Conservation (phyloP, 129 eudicot species). For the Erigeron canadensis region DNA sequence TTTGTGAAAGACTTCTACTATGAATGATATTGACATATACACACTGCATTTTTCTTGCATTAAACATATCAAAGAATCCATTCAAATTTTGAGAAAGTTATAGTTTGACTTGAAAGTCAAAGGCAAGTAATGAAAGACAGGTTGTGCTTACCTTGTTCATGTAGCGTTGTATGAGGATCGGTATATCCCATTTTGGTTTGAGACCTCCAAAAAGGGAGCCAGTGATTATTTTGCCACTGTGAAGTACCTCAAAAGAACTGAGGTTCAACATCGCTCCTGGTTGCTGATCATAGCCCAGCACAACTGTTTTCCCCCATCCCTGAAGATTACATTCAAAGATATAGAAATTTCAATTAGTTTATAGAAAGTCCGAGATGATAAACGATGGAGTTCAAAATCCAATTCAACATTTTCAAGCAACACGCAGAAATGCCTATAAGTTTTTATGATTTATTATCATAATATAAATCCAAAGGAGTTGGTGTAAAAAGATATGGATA, state of each 20-base stretch:
- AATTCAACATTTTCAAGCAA: not conserved
- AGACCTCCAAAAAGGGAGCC: conserved; percentile 76
- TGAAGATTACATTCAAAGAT: conserved; percentile 19
- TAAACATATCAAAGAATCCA: not conserved
- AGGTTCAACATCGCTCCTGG: conserved; percentile 42
- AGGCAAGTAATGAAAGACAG: conserved; percentile 6
- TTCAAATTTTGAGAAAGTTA: not conserved
- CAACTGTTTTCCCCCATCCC: conserved; percentile 95
- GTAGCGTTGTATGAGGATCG: conserved; percentile 56
- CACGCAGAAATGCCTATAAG: not conserved
- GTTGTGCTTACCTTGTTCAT: conserved; percentile 56
- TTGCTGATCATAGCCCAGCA: conserved; percentile 64
- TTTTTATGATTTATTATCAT: not conserved
- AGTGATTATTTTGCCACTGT: conserved; percentile 45
- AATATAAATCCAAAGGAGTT: too few species aligned
- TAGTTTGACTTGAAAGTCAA: conserved; percentile 20
- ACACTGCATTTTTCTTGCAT: too few species aligned
- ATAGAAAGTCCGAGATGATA: not conserved
- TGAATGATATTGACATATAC: too few species aligned
- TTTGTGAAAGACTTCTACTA: not conserved
- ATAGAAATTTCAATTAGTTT: not conserved
- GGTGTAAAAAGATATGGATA: not conserved
- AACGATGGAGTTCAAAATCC: not conserved
- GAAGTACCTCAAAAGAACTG: conserved; percentile 50
- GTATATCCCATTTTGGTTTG: conserved; percentile 76